Conservation (phyloP, 371 early-diverging fungal genomes). For the Mucor velutinosus region DNA sequence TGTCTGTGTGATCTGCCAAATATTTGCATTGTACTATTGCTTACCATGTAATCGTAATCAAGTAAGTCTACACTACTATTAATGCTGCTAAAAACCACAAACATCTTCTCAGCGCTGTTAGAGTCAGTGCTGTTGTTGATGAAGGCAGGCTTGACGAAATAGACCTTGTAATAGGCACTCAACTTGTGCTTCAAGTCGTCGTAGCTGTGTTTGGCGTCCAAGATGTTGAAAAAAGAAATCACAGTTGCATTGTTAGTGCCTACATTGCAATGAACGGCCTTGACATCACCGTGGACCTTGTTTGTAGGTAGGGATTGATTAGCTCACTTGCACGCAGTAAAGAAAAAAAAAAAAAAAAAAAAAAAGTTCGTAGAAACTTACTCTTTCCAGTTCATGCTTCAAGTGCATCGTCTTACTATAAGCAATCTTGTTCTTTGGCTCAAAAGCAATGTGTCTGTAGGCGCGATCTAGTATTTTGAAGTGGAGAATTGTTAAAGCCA, state of each 20-base stretch:
- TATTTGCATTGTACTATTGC: not conserved
- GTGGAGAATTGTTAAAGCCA: not conserved
- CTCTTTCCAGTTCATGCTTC: not conserved
- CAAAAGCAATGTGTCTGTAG: not conserved
- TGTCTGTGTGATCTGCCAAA: not conserved
- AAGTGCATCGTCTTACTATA: not conserved
- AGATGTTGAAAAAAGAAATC: constrained; percentile 14
- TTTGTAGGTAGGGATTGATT: not conserved
- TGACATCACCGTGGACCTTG: not conserved
- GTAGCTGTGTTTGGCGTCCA: not conserved
- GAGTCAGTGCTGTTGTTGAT: not conserved
- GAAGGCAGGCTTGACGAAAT: constrained; percentile 10
- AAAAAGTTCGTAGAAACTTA: no score
- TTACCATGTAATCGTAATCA: constrained; percentile 13
- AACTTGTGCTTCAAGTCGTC: not conserved
- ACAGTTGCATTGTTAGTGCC: constrained; percentile 2
- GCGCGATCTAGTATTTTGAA: not conserved
- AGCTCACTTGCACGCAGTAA: not conserved
- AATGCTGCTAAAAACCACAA: constrained; percentile 1
- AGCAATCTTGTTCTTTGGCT: not conserved
- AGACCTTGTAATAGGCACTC: not conserved
- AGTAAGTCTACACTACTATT: not conserved
- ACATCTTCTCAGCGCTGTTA: not conserved
- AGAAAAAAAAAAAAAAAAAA: not conserved
- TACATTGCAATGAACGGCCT: not conserved